phyloP scores from a whole-genome alignment of 1,284 basidiomycete species.

The Cystobasidium pallidum region DNA sequence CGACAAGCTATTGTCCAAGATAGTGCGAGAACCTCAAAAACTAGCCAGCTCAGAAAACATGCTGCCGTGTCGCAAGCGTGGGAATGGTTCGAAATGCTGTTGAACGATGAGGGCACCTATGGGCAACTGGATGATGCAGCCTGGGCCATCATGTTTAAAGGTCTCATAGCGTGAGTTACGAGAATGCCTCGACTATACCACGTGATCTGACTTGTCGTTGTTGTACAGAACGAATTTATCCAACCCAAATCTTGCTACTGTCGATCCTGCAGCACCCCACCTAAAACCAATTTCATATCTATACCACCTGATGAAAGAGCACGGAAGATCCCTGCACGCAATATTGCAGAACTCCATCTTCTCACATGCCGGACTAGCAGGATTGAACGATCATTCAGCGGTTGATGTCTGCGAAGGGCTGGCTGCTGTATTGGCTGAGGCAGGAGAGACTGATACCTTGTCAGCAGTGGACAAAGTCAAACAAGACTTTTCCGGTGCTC shows the following conservation, averaged over 20 bases:
- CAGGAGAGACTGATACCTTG: constrained; percentile 29
- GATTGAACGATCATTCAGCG: constrained; percentile 39
- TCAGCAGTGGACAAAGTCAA: constrained; percentile 18
- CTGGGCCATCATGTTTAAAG: constrained; percentile 53
- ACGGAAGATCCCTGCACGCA: constrained; percentile 45
- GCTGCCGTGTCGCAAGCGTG: constrained; percentile 48
- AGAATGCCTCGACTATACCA: background rate
- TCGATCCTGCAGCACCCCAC: constrained; percentile 46
- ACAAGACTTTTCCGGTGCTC: constrained; percentile 3
- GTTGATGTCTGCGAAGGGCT: constrained; percentile 43
- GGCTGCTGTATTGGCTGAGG: constrained; percentile 38
- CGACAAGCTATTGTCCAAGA: constrained; percentile 44
- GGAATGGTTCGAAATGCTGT: constrained; percentile 51
- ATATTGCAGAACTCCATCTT: constrained; percentile 41
- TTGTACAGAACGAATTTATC: constrained; percentile 37
- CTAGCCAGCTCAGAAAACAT: constrained; percentile 3
- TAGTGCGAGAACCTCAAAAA: background rate
- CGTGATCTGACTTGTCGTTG: background rate
- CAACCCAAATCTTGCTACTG: constrained; percentile 30
- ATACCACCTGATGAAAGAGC: constrained; percentile 17
- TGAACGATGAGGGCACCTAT: constrained; percentile 25
- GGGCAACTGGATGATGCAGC: constrained; percentile 46
- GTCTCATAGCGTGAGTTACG: constrained; percentile 44
- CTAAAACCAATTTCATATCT: constrained; percentile 43
- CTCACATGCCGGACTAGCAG: constrained; percentile 45